Evolutionary conservation across 192 early-diverging fungal genomes (phyloP).

Genomic region (Coemansia sp.): DNA sequence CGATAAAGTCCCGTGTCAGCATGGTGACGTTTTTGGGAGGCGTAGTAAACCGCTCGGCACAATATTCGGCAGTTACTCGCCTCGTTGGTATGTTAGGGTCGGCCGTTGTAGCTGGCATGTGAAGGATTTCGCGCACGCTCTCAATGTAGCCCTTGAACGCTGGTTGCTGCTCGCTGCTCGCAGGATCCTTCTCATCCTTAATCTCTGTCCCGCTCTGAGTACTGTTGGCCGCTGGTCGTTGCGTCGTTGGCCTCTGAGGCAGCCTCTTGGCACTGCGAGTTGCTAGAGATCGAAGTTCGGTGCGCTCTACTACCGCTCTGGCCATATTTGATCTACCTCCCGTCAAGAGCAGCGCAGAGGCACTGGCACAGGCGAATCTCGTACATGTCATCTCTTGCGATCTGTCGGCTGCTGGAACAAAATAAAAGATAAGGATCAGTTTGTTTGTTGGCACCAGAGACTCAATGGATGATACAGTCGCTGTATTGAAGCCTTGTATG

Average conservation of each 20-base stretch:
- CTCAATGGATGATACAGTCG: neutral
- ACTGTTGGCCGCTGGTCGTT: neutral
- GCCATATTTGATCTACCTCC: neutral
- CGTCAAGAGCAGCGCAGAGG: neutral
- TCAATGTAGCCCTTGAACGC: slow-evolving; percentile 36
- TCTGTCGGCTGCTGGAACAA: neutral
- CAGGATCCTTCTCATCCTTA: neutral
- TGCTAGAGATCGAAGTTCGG: neutral
- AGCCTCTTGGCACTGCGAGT: neutral
- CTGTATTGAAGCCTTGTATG: neutral
- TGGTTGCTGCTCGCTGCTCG: slow-evolving; percentile 2
- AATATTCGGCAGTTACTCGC: slow-evolving; percentile 46
- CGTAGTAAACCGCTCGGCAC: slow-evolving; percentile 19
- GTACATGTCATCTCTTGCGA: neutral
- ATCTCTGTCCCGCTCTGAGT: neutral
- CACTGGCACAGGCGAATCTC: neutral
- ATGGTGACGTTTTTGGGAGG: slow-evolving; percentile 64
- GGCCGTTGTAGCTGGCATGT: slow-evolving; percentile 45
- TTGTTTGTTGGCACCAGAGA: neutral
- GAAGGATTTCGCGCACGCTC: slow-evolving; percentile 38
- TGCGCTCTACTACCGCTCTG: neutral
- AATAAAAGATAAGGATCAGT: neutral
- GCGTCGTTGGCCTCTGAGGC: neutral
- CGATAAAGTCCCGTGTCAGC: slow-evolving; percentile 88
- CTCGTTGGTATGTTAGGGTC: slow-evolving; percentile 31